A percentile compares a stretch with the other conserved stretches of the same genome.
Evolutionary conservation across 108 stramenopile species (phyloP).

Genomic region (Seminavis robusta): DNA sequence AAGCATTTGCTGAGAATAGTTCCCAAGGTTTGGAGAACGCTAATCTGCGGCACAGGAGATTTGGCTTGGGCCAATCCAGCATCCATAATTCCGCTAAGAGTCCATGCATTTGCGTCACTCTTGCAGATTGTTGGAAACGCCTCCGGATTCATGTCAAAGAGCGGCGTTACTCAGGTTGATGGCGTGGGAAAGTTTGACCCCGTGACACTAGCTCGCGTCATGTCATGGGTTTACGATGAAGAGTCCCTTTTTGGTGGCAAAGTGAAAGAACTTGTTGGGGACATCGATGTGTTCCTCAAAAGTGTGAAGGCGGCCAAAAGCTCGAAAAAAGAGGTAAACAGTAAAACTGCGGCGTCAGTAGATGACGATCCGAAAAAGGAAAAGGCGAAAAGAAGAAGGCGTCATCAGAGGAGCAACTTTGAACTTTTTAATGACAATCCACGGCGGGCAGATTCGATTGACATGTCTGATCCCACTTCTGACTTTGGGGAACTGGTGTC

Average conservation of each 20-base stretch:
- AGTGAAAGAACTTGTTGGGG: constrained; percentile 19
- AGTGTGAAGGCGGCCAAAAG: too few relatives aligned
- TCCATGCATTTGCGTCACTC: constrained; percentile 79
- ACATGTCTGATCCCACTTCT: too few relatives aligned
- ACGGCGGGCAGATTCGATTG: too few relatives aligned
- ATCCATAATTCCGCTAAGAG: constrained; percentile 59
- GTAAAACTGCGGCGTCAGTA: too few relatives aligned
- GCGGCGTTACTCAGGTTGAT: constrained; percentile 68
- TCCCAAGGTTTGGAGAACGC: constrained; percentile 52
- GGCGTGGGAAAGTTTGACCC: constrained; percentile 64
- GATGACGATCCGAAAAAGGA: too few relatives aligned
- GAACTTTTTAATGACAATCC: too few relatives aligned
- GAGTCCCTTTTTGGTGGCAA: constrained; percentile 31
- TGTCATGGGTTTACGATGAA: constrained; percentile 73
- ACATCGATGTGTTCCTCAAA: too few relatives aligned
- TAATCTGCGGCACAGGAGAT: constrained; percentile 59
- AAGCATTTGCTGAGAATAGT: constrained; percentile 55
- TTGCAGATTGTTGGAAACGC: constrained; percentile 47
- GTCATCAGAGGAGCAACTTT: too few relatives aligned
- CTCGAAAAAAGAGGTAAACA: too few relatives aligned
- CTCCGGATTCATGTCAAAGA: constrained; percentile 46
- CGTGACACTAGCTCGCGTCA: constrained; percentile 31
- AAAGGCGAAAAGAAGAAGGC: too few relatives aligned
- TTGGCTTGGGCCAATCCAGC: constrained; percentile 82
- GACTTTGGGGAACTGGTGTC: too few relatives aligned